A percentile compares a stretch with the other conserved stretches of the same genome.
phyloP scores from a whole-genome alignment of 805 yeast species.

The Maudiozyma bulderi region DNA sequence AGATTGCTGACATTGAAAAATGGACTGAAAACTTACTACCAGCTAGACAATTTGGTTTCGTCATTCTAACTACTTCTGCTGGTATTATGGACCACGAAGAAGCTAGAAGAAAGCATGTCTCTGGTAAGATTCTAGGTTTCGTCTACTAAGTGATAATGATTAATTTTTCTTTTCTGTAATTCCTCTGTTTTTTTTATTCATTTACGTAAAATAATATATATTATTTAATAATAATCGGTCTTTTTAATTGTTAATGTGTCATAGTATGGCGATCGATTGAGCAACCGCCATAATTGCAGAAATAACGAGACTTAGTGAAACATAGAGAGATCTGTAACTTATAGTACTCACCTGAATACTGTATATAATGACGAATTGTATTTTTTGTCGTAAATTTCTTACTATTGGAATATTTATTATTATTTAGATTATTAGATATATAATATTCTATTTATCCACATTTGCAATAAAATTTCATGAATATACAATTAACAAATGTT shows the following conservation, averaged over 20 bases:
- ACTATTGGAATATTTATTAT: neutral
- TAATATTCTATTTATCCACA: neutral
- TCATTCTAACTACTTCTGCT: conserved; percentile 95
- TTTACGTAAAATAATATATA: too few relatives aligned
- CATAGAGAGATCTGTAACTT: too few relatives aligned
- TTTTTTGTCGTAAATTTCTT: neutral
- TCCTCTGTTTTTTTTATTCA: neutral
- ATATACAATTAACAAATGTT: too few relatives aligned
- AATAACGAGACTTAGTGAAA: too few relatives aligned
- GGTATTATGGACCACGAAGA: conserved; percentile 99
- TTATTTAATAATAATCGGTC: too few relatives aligned
- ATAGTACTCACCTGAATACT: too few relatives aligned
- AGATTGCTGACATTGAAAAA: conserved; percentile 89
- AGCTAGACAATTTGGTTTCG: conserved; percentile 98
- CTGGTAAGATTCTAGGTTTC: conserved; percentile 96
- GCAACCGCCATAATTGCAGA: too few relatives aligned
- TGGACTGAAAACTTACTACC: conserved; percentile 98
- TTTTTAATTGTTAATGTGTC: too few relatives aligned
- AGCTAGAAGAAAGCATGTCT: conserved; percentile 99
- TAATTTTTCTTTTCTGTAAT: neutral
- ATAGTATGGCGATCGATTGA: too few relatives aligned
- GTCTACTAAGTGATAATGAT: conserved; percentile 52
- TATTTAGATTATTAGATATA: neutral
- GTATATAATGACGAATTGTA: neutral
- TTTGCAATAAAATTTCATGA: too few relatives aligned